phyloP scores from a whole-genome alignment of 1,139 yeast species.

The Lodderomyces jiufengensis region DNA sequence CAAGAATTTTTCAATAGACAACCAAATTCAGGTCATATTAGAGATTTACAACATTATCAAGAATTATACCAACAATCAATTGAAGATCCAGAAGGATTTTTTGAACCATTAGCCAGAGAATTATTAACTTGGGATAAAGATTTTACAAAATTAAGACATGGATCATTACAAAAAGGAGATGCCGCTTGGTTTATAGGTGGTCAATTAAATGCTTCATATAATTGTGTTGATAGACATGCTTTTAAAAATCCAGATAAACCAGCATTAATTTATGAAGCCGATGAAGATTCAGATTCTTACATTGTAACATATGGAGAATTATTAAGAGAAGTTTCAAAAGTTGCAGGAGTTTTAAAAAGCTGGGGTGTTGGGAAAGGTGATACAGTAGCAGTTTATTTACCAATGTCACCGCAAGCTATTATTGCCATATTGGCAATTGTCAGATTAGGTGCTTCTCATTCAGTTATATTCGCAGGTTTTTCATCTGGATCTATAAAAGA shows the following conservation, averaged over 20 bases:
- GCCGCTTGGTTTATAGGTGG: constrained; percentile 94
- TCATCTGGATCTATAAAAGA: constrained; percentile 90
- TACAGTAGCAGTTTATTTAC: constrained; percentile 92
- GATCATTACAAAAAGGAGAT: constrained; percentile 76
- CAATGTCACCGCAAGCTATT: constrained; percentile 96
- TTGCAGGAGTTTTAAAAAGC: constrained; percentile 78
- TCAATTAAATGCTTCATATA: constrained; percentile 87
- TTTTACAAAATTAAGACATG: constrained; percentile 68
- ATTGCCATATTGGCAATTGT: constrained; percentile 93
- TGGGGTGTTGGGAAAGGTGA: constrained; percentile 95
- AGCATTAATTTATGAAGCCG: constrained; percentile 94
- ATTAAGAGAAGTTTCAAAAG: constrained; percentile 79
- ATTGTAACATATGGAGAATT: constrained; percentile 82
- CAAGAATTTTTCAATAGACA: constrained; percentile 70
- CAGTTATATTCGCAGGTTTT: constrained; percentile 96
- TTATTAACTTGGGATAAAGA: constrained; percentile 82
- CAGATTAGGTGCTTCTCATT: constrained; percentile 93
- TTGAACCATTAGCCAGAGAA: constrained; percentile 78
- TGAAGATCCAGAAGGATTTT: constrained; percentile 76
- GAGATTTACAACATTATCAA: constrained; percentile 64
- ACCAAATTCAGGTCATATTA: constrained; percentile 52
- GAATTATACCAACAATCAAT: constrained; percentile 75
- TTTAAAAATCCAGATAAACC: constrained; percentile 78
- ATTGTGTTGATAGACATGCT: constrained; percentile 97
- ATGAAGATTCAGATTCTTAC: constrained; percentile 74